Evolutionary conservation across 257 asterid genomes (phyloP).

Genomic region (Ilex asprella): DNA sequence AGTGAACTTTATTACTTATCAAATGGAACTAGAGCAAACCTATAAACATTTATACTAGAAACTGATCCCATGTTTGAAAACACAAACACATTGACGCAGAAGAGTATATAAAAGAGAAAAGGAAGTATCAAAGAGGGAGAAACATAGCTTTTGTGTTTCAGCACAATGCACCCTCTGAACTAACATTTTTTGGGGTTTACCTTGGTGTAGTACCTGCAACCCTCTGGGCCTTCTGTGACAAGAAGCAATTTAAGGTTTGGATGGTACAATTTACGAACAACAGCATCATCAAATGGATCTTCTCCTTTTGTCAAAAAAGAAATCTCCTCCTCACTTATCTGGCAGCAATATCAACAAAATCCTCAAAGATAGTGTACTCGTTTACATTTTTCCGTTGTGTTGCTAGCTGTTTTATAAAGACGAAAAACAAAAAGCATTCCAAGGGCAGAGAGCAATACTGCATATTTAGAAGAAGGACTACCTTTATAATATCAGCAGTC

Average conservation of each 20-base stretch:
- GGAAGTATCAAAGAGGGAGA: background rate
- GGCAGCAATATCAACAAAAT: constrained; percentile 7
- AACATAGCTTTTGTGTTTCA: background rate
- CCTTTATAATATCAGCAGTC: constrained; percentile 91
- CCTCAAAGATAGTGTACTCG: too few species aligned
- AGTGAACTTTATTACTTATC: too few species aligned
- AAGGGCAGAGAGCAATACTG: too few species aligned
- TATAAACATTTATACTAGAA: too few species aligned
- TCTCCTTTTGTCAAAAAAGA: constrained; percentile 78
- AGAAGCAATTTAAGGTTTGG: constrained; percentile 76
- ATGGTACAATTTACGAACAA: constrained; percentile 82
- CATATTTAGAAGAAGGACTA: constrained; percentile 18
- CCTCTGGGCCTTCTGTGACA: constrained; percentile 93
- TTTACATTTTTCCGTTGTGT: too few species aligned
- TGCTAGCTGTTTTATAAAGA: too few species aligned
- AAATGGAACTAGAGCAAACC: too few species aligned
- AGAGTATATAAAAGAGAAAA: background rate
- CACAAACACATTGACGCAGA: too few species aligned
- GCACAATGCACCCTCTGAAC: too few species aligned
- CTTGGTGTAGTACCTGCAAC: constrained; percentile 97
- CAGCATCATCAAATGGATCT: constrained; percentile 87
- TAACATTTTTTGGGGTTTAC: constrained; percentile 24
- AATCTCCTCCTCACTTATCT: constrained; percentile 96
- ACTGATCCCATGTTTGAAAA: too few species aligned
- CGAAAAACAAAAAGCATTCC: too few species aligned